Conservation (phyloP, 1,139 yeast genomes). For the Debaryomycetaceae sp. region DNA sequence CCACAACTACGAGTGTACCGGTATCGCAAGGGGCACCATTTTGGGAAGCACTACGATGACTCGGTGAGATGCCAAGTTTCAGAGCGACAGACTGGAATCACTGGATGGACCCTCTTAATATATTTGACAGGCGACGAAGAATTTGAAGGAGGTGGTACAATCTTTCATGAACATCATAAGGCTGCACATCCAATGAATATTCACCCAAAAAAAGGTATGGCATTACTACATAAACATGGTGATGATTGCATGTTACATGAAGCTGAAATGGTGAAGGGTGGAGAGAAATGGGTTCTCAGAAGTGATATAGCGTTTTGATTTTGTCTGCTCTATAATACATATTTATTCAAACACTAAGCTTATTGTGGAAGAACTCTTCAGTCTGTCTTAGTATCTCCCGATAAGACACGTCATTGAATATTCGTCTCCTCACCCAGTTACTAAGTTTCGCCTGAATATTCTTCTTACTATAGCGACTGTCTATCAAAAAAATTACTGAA, state of each 20-base stretch:
- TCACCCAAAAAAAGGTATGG: conserved; percentile 55
- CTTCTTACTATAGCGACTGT: conserved; percentile 50
- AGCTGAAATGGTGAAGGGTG: conserved; percentile 49
- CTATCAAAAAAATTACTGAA: conserved; percentile 71
- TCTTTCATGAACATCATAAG: conserved; percentile 41
- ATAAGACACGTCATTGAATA: conserved; percentile 9
- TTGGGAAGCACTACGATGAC: conserved; percentile 64
- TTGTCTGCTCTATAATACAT: neutral
- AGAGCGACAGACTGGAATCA: conserved; percentile 30
- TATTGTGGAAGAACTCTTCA: conserved; percentile 21
- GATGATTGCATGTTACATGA: conserved; percentile 64
- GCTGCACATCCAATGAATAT: conserved; percentile 27
- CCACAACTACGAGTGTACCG: conserved; percentile 58
- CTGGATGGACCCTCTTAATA: conserved; percentile 59
- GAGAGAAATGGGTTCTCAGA: conserved; percentile 63
- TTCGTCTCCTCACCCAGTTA: conserved; percentile 65
- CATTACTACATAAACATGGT: conserved; percentile 64
- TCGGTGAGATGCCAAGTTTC: conserved; percentile 36
- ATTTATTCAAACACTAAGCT: conserved; percentile 3
- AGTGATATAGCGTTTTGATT: conserved; percentile 49
- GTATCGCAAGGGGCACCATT: conserved; percentile 56
- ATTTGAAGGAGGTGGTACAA: conserved; percentile 61
- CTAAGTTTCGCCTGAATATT: conserved; percentile 65
- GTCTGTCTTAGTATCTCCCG: conserved; percentile 16
- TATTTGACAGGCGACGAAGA: conserved; percentile 59